Conservation (phyloP, 2,329 filamentous ascomycete species). For the Bipolaris sorokiniana region DNA sequence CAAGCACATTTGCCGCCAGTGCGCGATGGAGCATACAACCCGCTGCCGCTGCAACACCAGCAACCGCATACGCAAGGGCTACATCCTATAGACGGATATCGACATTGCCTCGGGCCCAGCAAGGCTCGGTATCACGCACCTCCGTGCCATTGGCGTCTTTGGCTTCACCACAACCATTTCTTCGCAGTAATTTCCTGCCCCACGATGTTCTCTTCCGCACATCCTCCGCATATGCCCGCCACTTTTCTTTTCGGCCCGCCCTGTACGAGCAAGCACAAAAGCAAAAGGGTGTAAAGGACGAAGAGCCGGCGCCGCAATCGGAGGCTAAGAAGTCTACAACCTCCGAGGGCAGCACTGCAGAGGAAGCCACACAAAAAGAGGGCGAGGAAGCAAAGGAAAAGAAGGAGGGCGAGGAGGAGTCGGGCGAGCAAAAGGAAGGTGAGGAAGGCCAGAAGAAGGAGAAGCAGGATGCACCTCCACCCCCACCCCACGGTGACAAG, state of each 20-base stretch:
- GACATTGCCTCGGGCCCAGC: constrained; percentile 30
- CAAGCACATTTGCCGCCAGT: constrained; percentile 50
- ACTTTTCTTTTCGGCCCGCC: constrained; percentile 52
- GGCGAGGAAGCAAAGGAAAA: constrained; percentile 51
- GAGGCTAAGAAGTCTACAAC: constrained; percentile 53
- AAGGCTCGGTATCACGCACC: constrained; percentile 33
- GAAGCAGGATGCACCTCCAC: constrained; percentile 74
- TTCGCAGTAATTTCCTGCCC: constrained; percentile 53
- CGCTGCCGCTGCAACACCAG: constrained; percentile 46
- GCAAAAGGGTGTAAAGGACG: constrained; percentile 43
- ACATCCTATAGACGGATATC: constrained; percentile 58
- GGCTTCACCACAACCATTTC: constrained; percentile 35
- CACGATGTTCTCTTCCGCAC: constrained; percentile 49
- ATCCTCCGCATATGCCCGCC: constrained; percentile 52
- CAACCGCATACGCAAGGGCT: constrained; percentile 53
- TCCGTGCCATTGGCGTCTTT: constrained; percentile 18
- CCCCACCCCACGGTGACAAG: constrained; percentile 97
- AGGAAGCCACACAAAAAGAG: constrained; percentile 50
- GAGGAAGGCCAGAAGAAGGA: constrained; percentile 60
- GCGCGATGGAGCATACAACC: constrained; percentile 50
- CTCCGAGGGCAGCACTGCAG: constrained; percentile 40
- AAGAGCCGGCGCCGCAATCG: constrained; percentile 33
- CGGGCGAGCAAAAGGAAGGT: constrained; percentile 56
- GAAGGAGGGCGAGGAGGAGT: constrained; percentile 54
- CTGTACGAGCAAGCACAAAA: constrained; percentile 46